phyloP scores from a whole-genome alignment of 23 red algal genomes.

The Cyanidioschyzon merolae region DNA sequence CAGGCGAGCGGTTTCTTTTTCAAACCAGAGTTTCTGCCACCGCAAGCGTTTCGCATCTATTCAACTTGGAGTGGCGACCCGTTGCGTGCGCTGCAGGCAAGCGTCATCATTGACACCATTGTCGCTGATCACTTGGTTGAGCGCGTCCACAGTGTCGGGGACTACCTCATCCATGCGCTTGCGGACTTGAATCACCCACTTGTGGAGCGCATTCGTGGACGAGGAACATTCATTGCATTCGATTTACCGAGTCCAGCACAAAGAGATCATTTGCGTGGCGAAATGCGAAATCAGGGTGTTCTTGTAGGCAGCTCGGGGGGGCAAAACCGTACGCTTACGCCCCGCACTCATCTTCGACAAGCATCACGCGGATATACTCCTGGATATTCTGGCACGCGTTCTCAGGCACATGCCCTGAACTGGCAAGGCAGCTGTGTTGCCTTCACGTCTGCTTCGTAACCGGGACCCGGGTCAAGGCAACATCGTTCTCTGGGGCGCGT shows the following conservation, averaged over 20 bases:
- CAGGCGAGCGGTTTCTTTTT: constrained; percentile 32
- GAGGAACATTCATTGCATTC: neutral
- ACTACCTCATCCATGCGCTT: neutral
- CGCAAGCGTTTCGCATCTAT: constrained; percentile 25
- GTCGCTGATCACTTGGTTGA: constrained; percentile 17
- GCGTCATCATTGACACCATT: constrained; percentile 22
- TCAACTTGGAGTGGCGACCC: constrained; percentile 35
- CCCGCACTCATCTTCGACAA: neutral
- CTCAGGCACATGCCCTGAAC: too few species aligned
- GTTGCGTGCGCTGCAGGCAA: constrained; percentile 22
- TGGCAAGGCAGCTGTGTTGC: too few species aligned
- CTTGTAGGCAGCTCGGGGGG: neutral
- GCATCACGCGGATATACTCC: constrained; percentile 1
- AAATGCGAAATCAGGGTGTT: neutral
- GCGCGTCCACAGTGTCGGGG: neutral
- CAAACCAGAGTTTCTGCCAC: constrained; percentile 13
- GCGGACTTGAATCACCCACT: neutral
- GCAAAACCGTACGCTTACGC: neutral
- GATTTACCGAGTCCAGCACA: neutral
- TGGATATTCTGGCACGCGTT: neutral
- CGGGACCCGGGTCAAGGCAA: too few species aligned
- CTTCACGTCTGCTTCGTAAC: too few species aligned
- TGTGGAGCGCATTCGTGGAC: neutral
- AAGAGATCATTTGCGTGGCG: neutral
- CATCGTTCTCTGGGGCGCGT: too few species aligned